phyloP scores from a whole-genome alignment of 2,329 filamentous ascomycete species.

The Xylariomycetidae sp. region DNA sequence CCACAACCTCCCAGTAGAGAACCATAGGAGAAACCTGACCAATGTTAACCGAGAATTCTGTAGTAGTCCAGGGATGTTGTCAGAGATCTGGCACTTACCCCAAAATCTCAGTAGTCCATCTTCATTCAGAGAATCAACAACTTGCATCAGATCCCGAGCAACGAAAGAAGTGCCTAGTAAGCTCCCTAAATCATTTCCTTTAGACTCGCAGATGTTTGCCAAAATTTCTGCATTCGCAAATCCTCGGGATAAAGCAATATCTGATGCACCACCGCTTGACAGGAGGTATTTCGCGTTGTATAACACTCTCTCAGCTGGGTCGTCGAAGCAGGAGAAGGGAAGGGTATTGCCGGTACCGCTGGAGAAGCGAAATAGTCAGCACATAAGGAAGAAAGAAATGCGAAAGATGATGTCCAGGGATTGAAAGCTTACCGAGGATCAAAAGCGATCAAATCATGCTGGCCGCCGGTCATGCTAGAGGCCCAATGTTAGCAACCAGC shows the following conservation, averaged over 20 bases:
- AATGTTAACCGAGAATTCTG: too few relatives aligned
- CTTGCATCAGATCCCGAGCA: slow-evolving; percentile 33
- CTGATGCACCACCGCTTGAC: too few relatives aligned
- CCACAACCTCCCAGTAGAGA: slow-evolving; percentile 34
- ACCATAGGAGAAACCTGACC: slow-evolving; percentile 38
- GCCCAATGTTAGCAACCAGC: slow-evolving; percentile 4
- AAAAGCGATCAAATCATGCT: slow-evolving; percentile 22
- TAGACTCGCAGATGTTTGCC: slow-evolving; percentile 19
- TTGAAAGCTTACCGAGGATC: slow-evolving; percentile 21
- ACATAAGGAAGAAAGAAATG: too few relatives aligned
- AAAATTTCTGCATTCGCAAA: slow-evolving; percentile 15
- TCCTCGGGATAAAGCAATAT: slow-evolving; percentile 9
- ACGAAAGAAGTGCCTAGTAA: slow-evolving; percentile 29
- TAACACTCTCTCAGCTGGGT: slow-evolving; percentile 1
- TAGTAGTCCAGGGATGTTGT: slow-evolving; percentile 1
- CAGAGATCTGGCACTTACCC: slow-evolving; percentile 18
- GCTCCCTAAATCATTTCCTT: slow-evolving; percentile 16
- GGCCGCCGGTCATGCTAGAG: slow-evolving; percentile 19
- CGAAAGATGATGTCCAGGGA: too few relatives aligned
- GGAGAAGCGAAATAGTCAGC: too few relatives aligned
- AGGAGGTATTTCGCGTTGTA: too few relatives aligned
- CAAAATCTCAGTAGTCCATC: slow-evolving; percentile 33
- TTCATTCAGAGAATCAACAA: slow-evolving; percentile 33
- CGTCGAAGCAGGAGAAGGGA: slow-evolving; percentile 15
- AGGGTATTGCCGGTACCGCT: slow-evolving; percentile 12